Percentiles rank a stretch among this genome's conserved stretches.
phyloP scores from a whole-genome alignment of 2,329 filamentous ascomycete genomes.

The Alternaria viburni region DNA sequence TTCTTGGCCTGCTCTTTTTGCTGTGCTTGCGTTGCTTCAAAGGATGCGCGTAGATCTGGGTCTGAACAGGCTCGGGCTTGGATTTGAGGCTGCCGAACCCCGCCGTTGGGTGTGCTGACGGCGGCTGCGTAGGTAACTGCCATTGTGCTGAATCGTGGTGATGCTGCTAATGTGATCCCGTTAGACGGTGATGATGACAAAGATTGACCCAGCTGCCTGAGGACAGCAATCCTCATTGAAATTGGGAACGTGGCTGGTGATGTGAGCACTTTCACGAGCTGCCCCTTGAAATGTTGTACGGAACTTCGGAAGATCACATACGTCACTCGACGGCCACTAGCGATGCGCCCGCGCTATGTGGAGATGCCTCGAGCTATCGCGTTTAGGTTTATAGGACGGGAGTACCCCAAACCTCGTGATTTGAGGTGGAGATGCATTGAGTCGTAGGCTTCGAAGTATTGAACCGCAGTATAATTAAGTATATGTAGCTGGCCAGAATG shows the following conservation, averaged over 20 bases:
- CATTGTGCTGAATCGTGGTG: conserved; percentile 8
- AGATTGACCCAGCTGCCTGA: conserved; percentile 1
- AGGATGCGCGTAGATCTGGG: conserved; percentile 14
- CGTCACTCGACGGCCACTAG: conserved; percentile 31
- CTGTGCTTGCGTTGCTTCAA: conserved; percentile 4
- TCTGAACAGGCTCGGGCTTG: conserved; percentile 17
- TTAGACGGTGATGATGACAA: not conserved
- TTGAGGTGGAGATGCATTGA: not conserved
- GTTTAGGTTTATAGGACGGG: not conserved
- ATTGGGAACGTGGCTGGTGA: not conserved
- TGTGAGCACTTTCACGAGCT: not conserved
- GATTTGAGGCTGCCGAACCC: conserved; percentile 19
- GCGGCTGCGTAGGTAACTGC: conserved; percentile 28
- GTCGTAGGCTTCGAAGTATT: not conserved
- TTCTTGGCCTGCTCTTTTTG: conserved; percentile 8
- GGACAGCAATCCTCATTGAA: conserved; percentile 7
- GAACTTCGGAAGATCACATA: conserved; percentile 20
- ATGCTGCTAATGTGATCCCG: not conserved
- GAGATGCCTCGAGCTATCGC: conserved; percentile 11
- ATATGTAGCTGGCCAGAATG: not conserved
- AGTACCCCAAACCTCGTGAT: not conserved
- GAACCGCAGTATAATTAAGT: no score
- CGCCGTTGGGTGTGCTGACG: conserved; percentile 24
- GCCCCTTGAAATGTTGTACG: conserved; percentile 3
- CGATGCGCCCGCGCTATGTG: conserved; percentile 15